Evolutionary conservation across 2,329 filamentous ascomycete genomes (phyloP).

Genomic region (Aphanocladium album): DNA sequence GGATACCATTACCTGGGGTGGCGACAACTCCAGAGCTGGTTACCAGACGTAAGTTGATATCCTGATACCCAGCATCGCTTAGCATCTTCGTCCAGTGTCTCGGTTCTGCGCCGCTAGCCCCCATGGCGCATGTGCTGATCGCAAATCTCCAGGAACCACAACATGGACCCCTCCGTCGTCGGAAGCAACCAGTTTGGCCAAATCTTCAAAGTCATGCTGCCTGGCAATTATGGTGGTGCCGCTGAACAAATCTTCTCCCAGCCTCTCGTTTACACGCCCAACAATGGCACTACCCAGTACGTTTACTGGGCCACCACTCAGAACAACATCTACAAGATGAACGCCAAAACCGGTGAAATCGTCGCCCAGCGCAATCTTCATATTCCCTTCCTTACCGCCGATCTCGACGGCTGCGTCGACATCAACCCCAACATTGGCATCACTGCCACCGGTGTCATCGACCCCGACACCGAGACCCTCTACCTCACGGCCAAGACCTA

Average conservation of each 20-base stretch:
- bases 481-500: constrained; percentile 43
- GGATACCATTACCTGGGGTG: constrained; percentile 56
- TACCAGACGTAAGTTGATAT: constrained; percentile 44
- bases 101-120: background rate
- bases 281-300: constrained; percentile 41
- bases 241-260: constrained; percentile 50
- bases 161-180: constrained; percentile 57
- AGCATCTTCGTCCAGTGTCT: background rate
- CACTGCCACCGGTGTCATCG: constrained; percentile 42
- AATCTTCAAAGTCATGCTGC: constrained; percentile 47
- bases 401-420: constrained; percentile 44
- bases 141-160: constrained; percentile 43
- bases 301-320: constrained; percentile 53
- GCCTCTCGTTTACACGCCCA: constrained; percentile 45
- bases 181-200: constrained; percentile 50
- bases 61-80: background rate
- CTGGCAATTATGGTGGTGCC: constrained; percentile 45
- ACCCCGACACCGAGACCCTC: constrained; percentile 38
- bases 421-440: constrained; percentile 43
- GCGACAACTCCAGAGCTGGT: constrained; percentile 48
- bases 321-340: constrained; percentile 53
- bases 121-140: constrained; percentile 1
- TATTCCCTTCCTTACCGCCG: constrained; percentile 44
- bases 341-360: constrained; percentile 50
- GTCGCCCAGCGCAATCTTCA: constrained; percentile 42